phyloP scores from a whole-genome alignment of 2,329 filamentous ascomycete species.

The Allantophomopsis lycopodina region DNA sequence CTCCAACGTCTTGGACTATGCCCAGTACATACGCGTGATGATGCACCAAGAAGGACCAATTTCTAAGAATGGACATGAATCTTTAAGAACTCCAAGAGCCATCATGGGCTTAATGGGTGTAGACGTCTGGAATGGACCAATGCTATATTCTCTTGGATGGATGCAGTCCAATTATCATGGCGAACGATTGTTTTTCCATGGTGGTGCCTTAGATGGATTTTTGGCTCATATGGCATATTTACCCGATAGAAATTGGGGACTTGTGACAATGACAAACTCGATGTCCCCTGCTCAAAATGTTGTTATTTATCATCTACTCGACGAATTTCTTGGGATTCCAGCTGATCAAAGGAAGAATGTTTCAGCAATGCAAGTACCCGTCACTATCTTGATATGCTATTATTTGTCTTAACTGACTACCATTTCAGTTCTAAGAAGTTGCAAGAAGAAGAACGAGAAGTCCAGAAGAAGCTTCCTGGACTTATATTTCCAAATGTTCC shows the following conservation, averaged over 20 bases:
- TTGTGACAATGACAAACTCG: slow-evolving; percentile 17
- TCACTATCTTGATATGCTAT: too few species aligned
- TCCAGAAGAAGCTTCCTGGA: too few species aligned
- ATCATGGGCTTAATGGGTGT: slow-evolving; percentile 7
- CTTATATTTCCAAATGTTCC: too few species aligned
- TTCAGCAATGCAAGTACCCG: too few species aligned
- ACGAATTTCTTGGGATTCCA: too few species aligned
- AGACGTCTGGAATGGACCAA: slow-evolving; percentile 17
- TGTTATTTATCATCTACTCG: too few species aligned
- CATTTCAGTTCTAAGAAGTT: too few species aligned
- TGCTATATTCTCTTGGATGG: slow-evolving; percentile 28
- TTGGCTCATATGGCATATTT: slow-evolving; percentile 21
- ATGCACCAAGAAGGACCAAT: slow-evolving; percentile 24
- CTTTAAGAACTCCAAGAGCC: slow-evolving; percentile 20
- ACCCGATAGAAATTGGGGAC: slow-evolving; percentile 24
- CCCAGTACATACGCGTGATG: slow-evolving; percentile 34
- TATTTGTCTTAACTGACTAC: too few species aligned
- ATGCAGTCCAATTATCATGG: slow-evolving; percentile 24
- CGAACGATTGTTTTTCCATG: slow-evolving; percentile 26
- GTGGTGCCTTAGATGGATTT: slow-evolving; percentile 29
- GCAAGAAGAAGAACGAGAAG: too few species aligned
- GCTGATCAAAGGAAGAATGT: too few species aligned
- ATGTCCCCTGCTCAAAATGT: too few species aligned
- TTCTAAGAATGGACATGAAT: slow-evolving; percentile 16
- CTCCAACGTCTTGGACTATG: slow-evolving; percentile 33